A percentile compares a stretch with the other conserved stretches of the same genome.
Conservation (phyloP, 139 green algal genomes). For the Zygnema circumcarinatum region DNA sequence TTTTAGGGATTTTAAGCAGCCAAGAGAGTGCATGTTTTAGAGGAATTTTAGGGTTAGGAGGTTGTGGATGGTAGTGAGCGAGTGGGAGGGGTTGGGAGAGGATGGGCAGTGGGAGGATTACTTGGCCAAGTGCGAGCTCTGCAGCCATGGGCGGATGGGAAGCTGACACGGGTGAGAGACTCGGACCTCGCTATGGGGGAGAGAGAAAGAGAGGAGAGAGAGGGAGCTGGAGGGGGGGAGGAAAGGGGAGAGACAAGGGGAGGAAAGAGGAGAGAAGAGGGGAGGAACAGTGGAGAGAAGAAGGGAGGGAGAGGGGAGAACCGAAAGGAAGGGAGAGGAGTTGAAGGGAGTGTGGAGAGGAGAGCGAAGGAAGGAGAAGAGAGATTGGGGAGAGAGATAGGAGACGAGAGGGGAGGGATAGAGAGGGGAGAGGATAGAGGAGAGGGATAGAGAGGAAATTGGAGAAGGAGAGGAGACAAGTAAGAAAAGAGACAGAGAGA, state of each 20-base stretch:
- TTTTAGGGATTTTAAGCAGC: neutral
- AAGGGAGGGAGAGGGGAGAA: neutral
- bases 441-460: no score
- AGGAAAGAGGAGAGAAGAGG: no score
- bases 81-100: neutral
- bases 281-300: no score
- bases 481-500: neutral
- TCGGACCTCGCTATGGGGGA: no score
- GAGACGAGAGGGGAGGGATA: no score
- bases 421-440: no score
- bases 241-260: neutral
- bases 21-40: neutral
- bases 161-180: slow-evolving; percentile 46
- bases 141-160: slow-evolving; percentile 51
- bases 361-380: neutral
- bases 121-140: slow-evolving; percentile 16
- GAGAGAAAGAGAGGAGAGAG: neutral
- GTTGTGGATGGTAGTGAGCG: neutral
- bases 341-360: no score
- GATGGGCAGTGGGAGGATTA: slow-evolving; percentile 32
- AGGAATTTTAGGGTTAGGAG: neutral
- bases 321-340: neutral
- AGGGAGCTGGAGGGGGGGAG: neutral
- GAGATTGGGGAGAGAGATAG: no score
- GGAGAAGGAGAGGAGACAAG: neutral